Evolutionary conservation across 2,329 filamentous ascomycete genomes (phyloP), one percentile per base, ranked within the genome.

Genomic region (Pseudocercospora crystallina): DNA sequence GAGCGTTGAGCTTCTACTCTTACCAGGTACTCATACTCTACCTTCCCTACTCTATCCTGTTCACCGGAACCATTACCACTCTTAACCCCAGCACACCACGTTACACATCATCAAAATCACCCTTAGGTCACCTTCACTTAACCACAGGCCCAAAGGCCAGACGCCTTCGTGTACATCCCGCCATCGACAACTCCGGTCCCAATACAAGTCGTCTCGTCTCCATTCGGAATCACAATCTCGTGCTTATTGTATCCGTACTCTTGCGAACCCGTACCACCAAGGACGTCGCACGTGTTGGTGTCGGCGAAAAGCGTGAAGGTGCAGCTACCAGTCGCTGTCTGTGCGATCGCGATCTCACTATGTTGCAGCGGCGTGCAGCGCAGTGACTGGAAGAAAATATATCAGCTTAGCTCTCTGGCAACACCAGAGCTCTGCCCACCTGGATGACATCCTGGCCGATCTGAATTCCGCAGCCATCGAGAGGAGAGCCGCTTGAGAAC

Each of bases 121-220:
- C 15, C 20, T 17, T 34, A 32, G n/a, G 10, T 11, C 14, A 14
- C 3, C 20, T 26, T 14, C 32, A 13, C 17, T 54, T 49, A 55
- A 12, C 54, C 53, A 54, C 63, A 65, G n/a, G 52, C 51, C 59
- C 62, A 62, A 3, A 65, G 33, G 13, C 57, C 58, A 40, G 59
- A 62, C n/a, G 56, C 62, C 13, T 54, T 43, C 38, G 48, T 33
- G 14, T 47, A 60, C 15, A 43, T 57, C 15, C 63, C 63, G 14
- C 60, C 61, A 45, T 64, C 61, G 33, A 57, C 33, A 31, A 65
- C 61, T 14, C 59, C 62, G 2, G 56, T 60, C 26, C 47, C 40
- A 31, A 63, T 47, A 36, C 53, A 55, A n/a, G 47, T 57, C 40
- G 45, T 43, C 32, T 46, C 49, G 10, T 55, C 17, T 14, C 53